A percentile compares a stretch with the other conserved stretches of the same genome.
These are phyloP conservation scores for Carex pumila DNA, from an alignment of 176 grass and related monocot genomes.

Conservation along the genomic window DNA sequence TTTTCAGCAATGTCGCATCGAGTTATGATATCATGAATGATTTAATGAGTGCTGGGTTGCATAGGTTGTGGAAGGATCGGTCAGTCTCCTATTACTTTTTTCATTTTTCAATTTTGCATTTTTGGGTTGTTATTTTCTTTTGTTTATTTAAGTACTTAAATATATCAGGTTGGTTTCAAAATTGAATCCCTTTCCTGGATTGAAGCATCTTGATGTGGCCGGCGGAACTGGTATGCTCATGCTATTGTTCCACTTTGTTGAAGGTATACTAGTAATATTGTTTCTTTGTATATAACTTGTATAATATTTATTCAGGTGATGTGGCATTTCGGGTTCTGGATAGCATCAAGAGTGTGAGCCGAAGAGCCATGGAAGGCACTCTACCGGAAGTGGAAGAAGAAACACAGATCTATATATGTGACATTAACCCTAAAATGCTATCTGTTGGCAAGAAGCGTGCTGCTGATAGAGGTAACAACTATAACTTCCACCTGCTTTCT, in stretches of 20 bases:
- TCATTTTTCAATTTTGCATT: background rate
- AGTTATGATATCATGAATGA: constrained; percentile 96
- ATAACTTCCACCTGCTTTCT: background rate
- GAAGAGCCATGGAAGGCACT: constrained; percentile 42
- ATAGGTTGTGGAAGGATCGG: constrained; percentile 93
- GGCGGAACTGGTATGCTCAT: constrained; percentile 72
- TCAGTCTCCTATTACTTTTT: background rate
- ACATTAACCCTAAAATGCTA: constrained; percentile 95
- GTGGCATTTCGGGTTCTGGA: constrained; percentile 80
- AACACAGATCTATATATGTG: constrained; percentile 78
- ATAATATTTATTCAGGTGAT: constrained; percentile 45
- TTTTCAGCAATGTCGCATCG: constrained; percentile 82
- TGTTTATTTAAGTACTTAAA: background rate
- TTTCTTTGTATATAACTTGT: background rate
- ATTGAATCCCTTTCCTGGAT: constrained; percentile 77
- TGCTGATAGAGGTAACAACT: constrained; percentile 51
- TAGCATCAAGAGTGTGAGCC: constrained; percentile 57
- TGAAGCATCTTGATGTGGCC: constrained; percentile 94
- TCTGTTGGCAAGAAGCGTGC: constrained; percentile 80
- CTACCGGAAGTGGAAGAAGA: constrained; percentile 59
- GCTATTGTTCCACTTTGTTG: background rate
- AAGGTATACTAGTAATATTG: background rate
- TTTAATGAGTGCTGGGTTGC: constrained; percentile 79
- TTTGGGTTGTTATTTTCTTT: background rate
- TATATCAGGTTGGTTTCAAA: constrained; percentile 56